Evolutionary conservation across 1,284 basidiomycete genomes (phyloP), one percentile per base, ranked within the genome.

Genomic region (Ganoderma meredithae): DNA sequence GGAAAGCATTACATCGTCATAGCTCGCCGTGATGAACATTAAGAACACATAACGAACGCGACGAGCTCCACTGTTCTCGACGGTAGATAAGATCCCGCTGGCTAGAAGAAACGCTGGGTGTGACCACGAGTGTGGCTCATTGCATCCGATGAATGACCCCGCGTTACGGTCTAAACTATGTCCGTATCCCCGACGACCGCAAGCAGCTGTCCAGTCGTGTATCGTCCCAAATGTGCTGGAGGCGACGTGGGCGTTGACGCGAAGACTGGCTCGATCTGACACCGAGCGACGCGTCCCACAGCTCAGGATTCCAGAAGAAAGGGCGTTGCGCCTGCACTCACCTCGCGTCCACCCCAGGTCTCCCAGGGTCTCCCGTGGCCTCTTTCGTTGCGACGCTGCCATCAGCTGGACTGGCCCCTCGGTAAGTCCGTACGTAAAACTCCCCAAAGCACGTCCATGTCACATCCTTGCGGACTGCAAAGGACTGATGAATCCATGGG

Each of bases 11-110:
- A 13, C 13, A 60, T 15, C 40, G 39, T 60, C 22, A 40, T 22
- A 40, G 58, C 4, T 12, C 31, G 22, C 12, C 4, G 13, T 60
- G n/a, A 25, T 22, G 39, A 25, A 39, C 12, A n/a, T 25, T 22
- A 1, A 39, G 56, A 58, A 40, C 25, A n/a, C n/a, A n/a, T 58
- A n/a, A 27, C 22, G 39, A 39, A 43, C n/a, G 39, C 36, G 12
- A 60, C 22, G 39, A n/a, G 12, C 58, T 22, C 58, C 58, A 60
- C 39, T 60, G 8, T 60, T 41, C 58, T 60, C 58, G 39, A 58
- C 9, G 33, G 17, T 33, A 33, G 55, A 58, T 22, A 17, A 58
- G 55, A 39, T 39, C 22, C 22, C 13, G 39, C 22, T 25, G 8
- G 58, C 22, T 10, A 39, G 4, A 53, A 31, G 52, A 33, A 55